Evolutionary conservation across 2,329 filamentous ascomycete species (phyloP), one percentile per base, ranked within the genome.

Genomic region (Apiospora saccharicola): DNA sequence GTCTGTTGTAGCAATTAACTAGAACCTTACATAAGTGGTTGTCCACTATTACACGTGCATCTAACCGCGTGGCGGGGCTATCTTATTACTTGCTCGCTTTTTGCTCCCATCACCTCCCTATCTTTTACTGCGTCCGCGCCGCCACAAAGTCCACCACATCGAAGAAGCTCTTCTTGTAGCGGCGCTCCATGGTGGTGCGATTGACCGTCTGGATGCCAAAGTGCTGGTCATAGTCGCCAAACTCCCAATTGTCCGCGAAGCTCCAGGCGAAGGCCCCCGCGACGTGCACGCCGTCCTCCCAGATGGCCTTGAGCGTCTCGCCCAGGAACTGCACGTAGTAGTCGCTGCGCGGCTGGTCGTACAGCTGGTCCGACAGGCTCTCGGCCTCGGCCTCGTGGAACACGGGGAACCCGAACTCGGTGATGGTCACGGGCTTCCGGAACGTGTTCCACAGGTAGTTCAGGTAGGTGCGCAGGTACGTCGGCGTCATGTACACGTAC

Each of bases 371-470:
- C 2, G 81, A 73, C 1, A 88, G 78, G 0, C 78, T 77, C 24
- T 73, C 82, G 64, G 85, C 83, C 0, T 81, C 76, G 4, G 80
- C 80, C 75, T 89, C 88, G 12, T 76, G 83, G 68, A 84, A 88
- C 0, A 89, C 84, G 4, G 88, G 86, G 76, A 89, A 90, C 0
- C 89, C 89, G 74, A 90, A 90, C 76, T 91, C 89, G 8, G 85
- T 84, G 6, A 90, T 80, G 30, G 82, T 81, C 10, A 88, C 81
- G 0, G 87, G 86, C 0, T 79, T 77, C 44, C 80, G 84, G 82
- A 86, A 92, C 0, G 87, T 90, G 78, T 90, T 90, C 83, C 86
- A 89, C 2, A 92, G 80, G 76, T 90, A 91, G 74, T 83, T 86
- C 5, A 90, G 82, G 74, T 88, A 87, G 70, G 82, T 83, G 70